Base-by-base conservation (phyloP, 106 monocot species). In the Cymbidium sinense region DNA sequence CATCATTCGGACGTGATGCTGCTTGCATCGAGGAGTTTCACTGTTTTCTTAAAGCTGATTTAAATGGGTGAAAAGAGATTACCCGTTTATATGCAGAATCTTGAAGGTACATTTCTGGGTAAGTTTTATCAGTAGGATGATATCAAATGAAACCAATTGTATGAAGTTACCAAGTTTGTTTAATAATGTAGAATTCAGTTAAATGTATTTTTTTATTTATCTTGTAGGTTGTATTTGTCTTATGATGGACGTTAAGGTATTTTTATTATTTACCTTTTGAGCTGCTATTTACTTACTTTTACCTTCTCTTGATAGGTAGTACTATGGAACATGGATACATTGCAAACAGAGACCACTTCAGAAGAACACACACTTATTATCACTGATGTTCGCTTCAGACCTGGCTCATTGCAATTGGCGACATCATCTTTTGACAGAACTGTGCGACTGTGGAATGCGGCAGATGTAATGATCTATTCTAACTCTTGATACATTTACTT, bases 391-490 rank as follows among this genome's bases (percentile, higher is more conserved):
- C 86, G 95, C 35, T 95, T 95, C 75, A 91, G 85, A 62, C 83
- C 89, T 73, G 86, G 88, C 52, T 84, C 88, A 54, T 81, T 89
- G 72, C 91, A 95, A 37, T 84, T 95, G 55, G 91, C 87, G 39
- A 95, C 94, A 84, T 91, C 94, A 35, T 95, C 94, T 61, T 89
- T 87, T 86, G 95, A 95, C 64, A 81, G 91, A 85, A 95, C 91
- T 43, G 88, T 95, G 70, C 82, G 88, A n/a, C 81, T 95, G 7
- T 95, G 95, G 95, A 84, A 92, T 83, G 95, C 89, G 43, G 80
- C 88, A 34, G 89, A 91, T 34, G 95, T 95, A 88, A 82, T 77
- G 4, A 71, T 23, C 36, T 18, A n/a, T 67, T 67, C 67, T 33
- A 67, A 39, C 20, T 4, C 34, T 71, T n/a, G 71, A 36, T 35